These are phyloP conservation scores for Cymbopogon citratus DNA, from an alignment of 176 grass and related monocot genomes.

Conservation along the genomic window DNA sequence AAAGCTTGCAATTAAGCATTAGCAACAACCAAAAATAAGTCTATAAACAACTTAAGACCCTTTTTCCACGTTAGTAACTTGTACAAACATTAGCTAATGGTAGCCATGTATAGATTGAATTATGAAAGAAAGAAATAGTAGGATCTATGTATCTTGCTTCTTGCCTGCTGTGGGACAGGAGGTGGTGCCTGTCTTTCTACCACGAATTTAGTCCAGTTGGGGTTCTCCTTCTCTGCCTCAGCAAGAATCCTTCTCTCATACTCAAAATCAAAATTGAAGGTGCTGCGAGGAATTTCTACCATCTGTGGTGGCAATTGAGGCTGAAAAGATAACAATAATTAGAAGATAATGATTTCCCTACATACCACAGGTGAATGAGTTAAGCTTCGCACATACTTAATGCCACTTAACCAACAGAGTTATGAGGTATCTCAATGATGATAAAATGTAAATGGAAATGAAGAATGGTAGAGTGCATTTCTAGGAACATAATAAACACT, in stretches of 20 bases:
- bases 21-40: neutral
- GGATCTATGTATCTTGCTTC: conserved; percentile 30
- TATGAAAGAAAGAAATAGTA: neutral
- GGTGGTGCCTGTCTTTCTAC: conserved; percentile 42
- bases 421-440: neutral
- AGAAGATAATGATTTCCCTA: neutral
- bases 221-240: conserved; percentile 85
- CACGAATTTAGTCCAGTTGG: conserved; percentile 76
- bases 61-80: neutral
- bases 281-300: conserved; percentile 68
- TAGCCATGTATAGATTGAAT: neutral
- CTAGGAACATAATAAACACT: neutral
- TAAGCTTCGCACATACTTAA: neutral
- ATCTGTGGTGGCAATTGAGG: conserved; percentile 68
- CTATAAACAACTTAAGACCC: neutral
- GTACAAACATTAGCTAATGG: neutral
- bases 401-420: neutral
- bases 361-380: neutral
- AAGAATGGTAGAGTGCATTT: neutral
- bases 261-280: conserved; percentile 89
- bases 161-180: conserved; percentile 22
- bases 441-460: neutral
- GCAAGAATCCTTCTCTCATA: conserved; percentile 90
- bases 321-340: conserved; percentile 38
- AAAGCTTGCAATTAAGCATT: neutral